Percentiles rank a stretch among this genome's conserved stretches.
Evolutionary conservation across 495 filamentous ascomycete species (phyloP).

Genomic region (Lasiosphaeria miniovina): DNA sequence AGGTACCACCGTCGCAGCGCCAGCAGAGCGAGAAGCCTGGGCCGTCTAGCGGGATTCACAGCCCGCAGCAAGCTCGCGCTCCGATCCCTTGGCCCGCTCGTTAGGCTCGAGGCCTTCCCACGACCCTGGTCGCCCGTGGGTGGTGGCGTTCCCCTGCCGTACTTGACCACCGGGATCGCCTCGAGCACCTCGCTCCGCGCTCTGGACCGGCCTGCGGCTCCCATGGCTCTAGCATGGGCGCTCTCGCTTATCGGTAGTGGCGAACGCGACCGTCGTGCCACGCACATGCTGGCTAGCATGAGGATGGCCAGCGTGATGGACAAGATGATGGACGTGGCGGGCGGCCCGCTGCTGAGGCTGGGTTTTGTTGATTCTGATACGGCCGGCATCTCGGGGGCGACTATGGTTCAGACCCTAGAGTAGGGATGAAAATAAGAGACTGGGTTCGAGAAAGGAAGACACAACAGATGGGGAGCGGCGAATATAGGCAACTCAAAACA

Average conservation of each 20-base stretch:
- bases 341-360: constrained; percentile 6
- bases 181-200: constrained; percentile 4
- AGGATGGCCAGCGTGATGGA: constrained; percentile 13
- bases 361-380: background rate
- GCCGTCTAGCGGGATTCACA: background rate
- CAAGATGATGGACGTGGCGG: constrained; percentile 12
- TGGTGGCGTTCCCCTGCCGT: background rate
- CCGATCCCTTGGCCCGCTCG: background rate
- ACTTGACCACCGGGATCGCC: constrained; percentile 11
- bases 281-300: constrained; percentile 12
- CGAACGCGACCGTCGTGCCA: constrained; percentile 10
- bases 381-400: background rate
- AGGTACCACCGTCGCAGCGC: background rate
- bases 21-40: background rate
- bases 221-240: constrained; percentile 3
- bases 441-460: background rate
- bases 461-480: background rate
- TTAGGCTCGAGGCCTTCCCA: background rate
- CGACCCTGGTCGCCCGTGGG: background rate
- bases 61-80: background rate
- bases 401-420: background rate
- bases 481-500: background rate
- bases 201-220: background rate
- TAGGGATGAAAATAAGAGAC: background rate
- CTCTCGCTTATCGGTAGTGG: constrained; percentile 6